Evolutionary conservation across 495 filamentous ascomycete genomes (phyloP).

Genomic region (Penicillium crystallinum): DNA sequence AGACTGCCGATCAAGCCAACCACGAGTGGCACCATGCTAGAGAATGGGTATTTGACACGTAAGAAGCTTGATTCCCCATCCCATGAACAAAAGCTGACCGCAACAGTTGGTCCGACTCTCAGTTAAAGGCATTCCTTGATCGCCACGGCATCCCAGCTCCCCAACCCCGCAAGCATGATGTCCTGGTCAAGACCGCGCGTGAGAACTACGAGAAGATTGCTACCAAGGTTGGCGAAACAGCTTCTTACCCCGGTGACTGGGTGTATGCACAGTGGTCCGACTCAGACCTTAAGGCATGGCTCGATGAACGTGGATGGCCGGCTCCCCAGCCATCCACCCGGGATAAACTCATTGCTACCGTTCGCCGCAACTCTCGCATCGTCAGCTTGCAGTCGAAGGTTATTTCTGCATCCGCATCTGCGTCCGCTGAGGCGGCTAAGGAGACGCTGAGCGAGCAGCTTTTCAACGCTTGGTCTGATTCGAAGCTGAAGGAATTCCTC

Average conservation of each 20-base stretch:
- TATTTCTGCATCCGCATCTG: conserved; percentile 54
- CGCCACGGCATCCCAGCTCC: conserved; percentile 73
- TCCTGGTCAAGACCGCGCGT: conserved; percentile 69
- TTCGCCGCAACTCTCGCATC: conserved; percentile 85
- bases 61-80: conserved; percentile 29
- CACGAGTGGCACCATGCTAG: conserved; percentile 65
- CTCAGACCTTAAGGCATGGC: conserved; percentile 72
- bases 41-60: conserved; percentile 94
- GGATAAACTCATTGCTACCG: conserved; percentile 79
- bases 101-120: conserved; percentile 71
- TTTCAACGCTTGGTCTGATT: conserved; percentile 86
- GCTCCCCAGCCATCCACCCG: conserved; percentile 79
- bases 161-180: conserved; percentile 81
- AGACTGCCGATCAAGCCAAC: conserved; percentile 67
- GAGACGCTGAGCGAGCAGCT: conserved; percentile 72
- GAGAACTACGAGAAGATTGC: conserved; percentile 76
- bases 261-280: conserved; percentile 84
- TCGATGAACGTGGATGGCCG: conserved; percentile 85
- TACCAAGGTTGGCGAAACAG: conserved; percentile 76
- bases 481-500: conserved; percentile 68
- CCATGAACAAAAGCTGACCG: conserved; percentile 14
- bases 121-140: conserved; percentile 90
- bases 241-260: conserved; percentile 91
- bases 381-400: conserved; percentile 61
- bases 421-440: conserved; percentile 63